Percentiles rank a stretch among this genome's conserved stretches.
Evolutionary conservation across 768 basidiomycete genomes (phyloP).

Genomic region (Phanerochaete carnosa): DNA sequence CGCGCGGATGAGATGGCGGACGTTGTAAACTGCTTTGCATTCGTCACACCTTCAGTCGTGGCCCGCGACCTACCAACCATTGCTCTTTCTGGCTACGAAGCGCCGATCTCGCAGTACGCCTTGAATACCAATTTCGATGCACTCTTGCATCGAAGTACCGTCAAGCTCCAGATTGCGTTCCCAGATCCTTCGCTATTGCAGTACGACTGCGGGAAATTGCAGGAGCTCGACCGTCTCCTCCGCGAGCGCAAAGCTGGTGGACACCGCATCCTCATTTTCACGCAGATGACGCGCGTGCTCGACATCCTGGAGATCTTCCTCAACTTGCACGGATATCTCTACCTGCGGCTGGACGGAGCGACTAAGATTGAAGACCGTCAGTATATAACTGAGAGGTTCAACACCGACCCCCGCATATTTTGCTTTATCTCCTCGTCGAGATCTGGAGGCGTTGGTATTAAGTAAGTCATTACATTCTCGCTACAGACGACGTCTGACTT

Average conservation of each 20-base stretch:
- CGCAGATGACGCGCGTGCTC: conserved; percentile 93
- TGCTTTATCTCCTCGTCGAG: conserved; percentile 87
- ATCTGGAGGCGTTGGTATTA: conserved; percentile 90
- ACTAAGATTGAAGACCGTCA: conserved; percentile 95
- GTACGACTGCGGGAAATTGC: conserved; percentile 96
- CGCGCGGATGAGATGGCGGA: conserved; percentile 54
- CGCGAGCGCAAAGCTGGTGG: conserved; percentile 83
- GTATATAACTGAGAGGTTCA: conserved; percentile 86
- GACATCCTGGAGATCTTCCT: conserved; percentile 94
- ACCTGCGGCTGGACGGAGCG: conserved; percentile 90
- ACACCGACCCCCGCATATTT: conserved; percentile 71
- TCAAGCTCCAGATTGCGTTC: conserved; percentile 90
- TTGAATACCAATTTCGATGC: conserved; percentile 53
- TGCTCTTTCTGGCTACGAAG: conserved; percentile 46
- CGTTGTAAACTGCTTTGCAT: conserved; percentile 68
- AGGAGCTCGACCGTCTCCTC: conserved; percentile 74
- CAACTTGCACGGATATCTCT: conserved; percentile 89
- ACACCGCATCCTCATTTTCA: conserved; percentile 91
- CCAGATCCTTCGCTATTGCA: conserved; percentile 87
- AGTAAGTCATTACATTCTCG: conserved; percentile 47
- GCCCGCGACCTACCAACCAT: conserved; percentile 69
- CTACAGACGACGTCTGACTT: conserved; percentile 21
- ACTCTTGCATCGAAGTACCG: conserved; percentile 65
- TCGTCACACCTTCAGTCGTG: conserved; percentile 76
- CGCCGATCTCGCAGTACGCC: conserved; percentile 12